Evolutionary conservation across 78 protist genomes (phyloP), one percentile per base, ranked within the genome.

Genomic region (Tieghemostelium lacteum): DNA sequence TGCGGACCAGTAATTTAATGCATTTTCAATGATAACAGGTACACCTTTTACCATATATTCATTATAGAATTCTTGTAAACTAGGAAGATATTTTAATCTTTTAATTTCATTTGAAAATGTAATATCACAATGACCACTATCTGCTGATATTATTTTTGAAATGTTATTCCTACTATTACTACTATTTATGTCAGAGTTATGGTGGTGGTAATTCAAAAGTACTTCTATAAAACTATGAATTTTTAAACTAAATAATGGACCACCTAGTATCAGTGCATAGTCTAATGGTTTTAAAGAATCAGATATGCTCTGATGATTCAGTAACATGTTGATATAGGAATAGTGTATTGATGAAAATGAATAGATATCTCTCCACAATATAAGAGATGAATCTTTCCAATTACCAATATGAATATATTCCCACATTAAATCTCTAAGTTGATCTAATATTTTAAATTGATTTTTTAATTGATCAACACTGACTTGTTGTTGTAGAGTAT

Each of bases 1-100:
- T 29, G 89, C 89, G 1, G 96, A 94, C 96, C 96, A 94, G 24
- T 69, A 31, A 5, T 37, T 39, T 71, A 85, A 60, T 22, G 54
- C 14, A 22, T 31, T 65, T 31, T 40, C 58, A 24, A 92, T 91
- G 16, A 91, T 62, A 39, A 70, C 87, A 28, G 88, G 88, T 55
- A 12, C 36, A 6, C 50, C 73, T 14, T 19, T 39, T 16, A 39
- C 16, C 63, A 71, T 58, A 67, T 34, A 67, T 1, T 86, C 34
- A 26, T 1, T 39, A 28, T 72, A 10, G 67, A 86, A 74, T 31
- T 34, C 26, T 10, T 83, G 69, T 66, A 83, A 28, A 67, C 58
- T 34, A 19, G 83, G 75, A 31, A 62, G 37, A 31, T 0, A 1
- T n/a, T 34, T 5, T 86, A 73, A 58, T n/a, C 20, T 67, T 50